Percentiles rank a stretch among this genome's conserved stretches.
These are phyloP conservation scores for Platanthera guangdongensis DNA, from an alignment of 106 monocot genomes.

Conservation along the genomic window DNA sequence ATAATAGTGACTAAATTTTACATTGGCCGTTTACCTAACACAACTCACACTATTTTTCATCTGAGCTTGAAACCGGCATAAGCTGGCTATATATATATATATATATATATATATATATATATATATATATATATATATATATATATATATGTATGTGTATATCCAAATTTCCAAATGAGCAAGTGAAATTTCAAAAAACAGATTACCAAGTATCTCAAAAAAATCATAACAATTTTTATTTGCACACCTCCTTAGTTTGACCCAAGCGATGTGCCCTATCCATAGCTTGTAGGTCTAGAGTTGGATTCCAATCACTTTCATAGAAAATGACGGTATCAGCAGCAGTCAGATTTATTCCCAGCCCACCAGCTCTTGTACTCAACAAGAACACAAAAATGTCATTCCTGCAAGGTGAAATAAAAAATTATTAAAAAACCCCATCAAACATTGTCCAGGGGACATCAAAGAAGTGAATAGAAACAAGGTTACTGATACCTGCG, in stretches of 20 bases:
- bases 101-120: too few relatives aligned
- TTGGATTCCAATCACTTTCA: slow-evolving; percentile 98
- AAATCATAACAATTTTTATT: slow-evolving; percentile 2
- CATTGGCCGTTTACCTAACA: too few relatives aligned
- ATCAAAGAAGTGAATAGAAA: background rate
- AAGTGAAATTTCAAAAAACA: too few relatives aligned
- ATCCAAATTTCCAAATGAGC: too few relatives aligned
- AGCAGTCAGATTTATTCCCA: slow-evolving; percentile 96
- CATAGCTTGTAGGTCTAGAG: slow-evolving; percentile 94
- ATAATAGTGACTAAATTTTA: too few relatives aligned
- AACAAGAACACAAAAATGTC: slow-evolving; percentile 98
- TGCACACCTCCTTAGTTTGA: slow-evolving; percentile 86
- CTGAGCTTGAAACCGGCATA: too few relatives aligned
- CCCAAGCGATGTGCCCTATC: slow-evolving; percentile 95
- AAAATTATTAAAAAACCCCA: slow-evolving; percentile 1
- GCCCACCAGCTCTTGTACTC: slow-evolving; percentile 97
- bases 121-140: too few relatives aligned
- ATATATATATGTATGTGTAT: too few relatives aligned
- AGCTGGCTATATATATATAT: too few relatives aligned
- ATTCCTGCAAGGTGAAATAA: slow-evolving; percentile 41
- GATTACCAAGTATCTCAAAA: too few relatives aligned
- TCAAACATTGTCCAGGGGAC: background rate
- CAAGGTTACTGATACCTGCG: slow-evolving; percentile 33
- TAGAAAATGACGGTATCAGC: slow-evolving; percentile 99
- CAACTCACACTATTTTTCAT: too few relatives aligned